Evolutionary conservation across 2,329 filamentous ascomycete species (phyloP).

Genomic region (Dryadomyces sulphureus): DNA sequence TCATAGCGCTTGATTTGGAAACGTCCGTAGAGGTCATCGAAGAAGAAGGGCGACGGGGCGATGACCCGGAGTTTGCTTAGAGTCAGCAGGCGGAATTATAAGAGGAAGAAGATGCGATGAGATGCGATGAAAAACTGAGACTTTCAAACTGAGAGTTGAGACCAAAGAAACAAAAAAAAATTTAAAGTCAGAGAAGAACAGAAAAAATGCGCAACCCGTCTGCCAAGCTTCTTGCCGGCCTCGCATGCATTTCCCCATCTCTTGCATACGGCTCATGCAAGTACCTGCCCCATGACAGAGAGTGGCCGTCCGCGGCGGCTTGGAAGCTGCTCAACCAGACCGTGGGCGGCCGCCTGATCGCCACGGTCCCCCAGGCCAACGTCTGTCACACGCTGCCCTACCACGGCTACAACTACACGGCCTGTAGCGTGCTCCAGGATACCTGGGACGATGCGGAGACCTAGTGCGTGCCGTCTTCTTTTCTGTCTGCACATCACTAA

Average conservation of each 20-base stretch:
- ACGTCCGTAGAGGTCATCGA: too few relatives aligned
- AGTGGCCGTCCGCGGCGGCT: neutral
- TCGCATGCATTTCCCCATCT: neutral
- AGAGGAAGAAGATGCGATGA: too few relatives aligned
- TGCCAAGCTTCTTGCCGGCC: neutral
- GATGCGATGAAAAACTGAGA: too few relatives aligned
- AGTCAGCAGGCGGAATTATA: too few relatives aligned
- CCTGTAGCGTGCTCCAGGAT: neutral
- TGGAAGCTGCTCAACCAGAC: neutral
- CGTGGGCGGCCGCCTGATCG: neutral
- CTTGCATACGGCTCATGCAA: neutral
- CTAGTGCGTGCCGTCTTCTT: neutral
- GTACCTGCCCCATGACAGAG: neutral
- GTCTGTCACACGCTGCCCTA: neutral
- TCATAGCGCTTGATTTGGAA: too few relatives aligned
- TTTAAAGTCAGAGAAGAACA: too few relatives aligned
- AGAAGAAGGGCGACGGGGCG: too few relatives aligned
- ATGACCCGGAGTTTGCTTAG: too few relatives aligned
- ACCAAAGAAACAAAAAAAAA: too few relatives aligned
- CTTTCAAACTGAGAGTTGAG: too few relatives aligned
- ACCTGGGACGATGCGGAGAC: neutral
- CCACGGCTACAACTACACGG: neutral
- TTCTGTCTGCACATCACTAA: neutral
- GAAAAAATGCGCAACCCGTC: too few relatives aligned
- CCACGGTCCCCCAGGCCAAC: neutral